Evolutionary conservation across 345 rosid genomes (phyloP).

Genomic region (Citrus sinensis): DNA sequence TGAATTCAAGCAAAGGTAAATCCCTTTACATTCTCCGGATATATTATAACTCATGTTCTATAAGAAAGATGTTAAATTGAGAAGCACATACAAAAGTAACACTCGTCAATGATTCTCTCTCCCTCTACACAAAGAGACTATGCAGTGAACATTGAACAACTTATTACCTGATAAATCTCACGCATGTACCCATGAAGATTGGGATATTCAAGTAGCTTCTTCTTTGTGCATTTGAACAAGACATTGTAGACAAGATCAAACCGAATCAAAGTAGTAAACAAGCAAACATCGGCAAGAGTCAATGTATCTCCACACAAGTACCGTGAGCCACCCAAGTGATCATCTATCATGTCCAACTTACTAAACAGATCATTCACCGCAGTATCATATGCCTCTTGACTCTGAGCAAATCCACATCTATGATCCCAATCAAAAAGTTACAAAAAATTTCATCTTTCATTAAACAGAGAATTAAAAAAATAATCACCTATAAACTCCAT

Average conservation of each 20-base stretch:
- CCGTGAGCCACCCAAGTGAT: slow-evolving; percentile 47
- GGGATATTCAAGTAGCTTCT: slow-evolving; percentile 66
- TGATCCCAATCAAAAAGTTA: not conserved
- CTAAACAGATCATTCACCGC: slow-evolving; percentile 62
- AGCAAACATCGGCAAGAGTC: slow-evolving; percentile 69
- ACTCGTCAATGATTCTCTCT: not conserved
- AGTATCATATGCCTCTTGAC: slow-evolving; percentile 72
- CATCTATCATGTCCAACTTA: slow-evolving; percentile 57
- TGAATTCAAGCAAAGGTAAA: not conserved
- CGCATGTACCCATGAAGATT: slow-evolving; percentile 66
- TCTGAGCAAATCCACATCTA: slow-evolving; percentile 92
- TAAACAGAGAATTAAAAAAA: not conserved
- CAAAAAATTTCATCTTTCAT: not conserved
- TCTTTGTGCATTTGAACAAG: slow-evolving; percentile 81
- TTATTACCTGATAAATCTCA: slow-evolving; percentile 71
- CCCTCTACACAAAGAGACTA: not conserved
- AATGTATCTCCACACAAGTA: slow-evolving; percentile 72
- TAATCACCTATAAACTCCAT: slow-evolving; percentile 76
- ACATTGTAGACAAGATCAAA: slow-evolving; percentile 77
- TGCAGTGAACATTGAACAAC: not conserved
- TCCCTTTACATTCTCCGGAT: not conserved
- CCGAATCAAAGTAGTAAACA: slow-evolving; percentile 80
- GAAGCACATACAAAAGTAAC: not conserved
- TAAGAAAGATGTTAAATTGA: not conserved
- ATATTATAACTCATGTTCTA: not conserved